These are phyloP conservation scores for Ustulina deusta DNA, from an alignment of 2,329 filamentous ascomycete species.

Conservation along the genomic window DNA sequence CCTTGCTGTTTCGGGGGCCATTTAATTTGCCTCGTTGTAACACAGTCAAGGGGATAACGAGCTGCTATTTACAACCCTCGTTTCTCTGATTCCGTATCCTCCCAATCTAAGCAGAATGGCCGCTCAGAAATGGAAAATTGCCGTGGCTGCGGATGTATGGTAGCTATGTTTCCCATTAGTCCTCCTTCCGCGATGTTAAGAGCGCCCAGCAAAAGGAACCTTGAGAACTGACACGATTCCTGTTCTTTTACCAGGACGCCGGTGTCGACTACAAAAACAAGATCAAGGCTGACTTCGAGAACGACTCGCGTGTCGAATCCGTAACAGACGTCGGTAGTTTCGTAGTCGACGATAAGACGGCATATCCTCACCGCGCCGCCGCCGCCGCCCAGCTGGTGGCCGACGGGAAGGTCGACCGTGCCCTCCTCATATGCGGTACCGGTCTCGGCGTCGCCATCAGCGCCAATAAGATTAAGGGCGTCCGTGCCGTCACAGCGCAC, in stretches of 20 bases:
- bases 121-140: constrained; percentile 64
- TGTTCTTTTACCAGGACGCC: constrained; percentile 64
- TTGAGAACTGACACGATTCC: constrained; percentile 2
- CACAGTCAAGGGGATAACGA: not conserved
- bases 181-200: not conserved
- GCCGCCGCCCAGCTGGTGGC: constrained; percentile 74
- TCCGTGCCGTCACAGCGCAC: constrained; percentile 89
- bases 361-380: constrained; percentile 84
- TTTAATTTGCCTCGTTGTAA: not conserved
- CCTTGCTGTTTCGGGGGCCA: not conserved
- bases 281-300: constrained; percentile 78
- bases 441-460: constrained; percentile 87
- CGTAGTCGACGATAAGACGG: constrained; percentile 76
- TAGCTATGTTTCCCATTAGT: not conserved
- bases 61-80: not conserved
- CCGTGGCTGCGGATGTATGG: constrained; percentile 65
- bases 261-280: constrained; percentile 83
- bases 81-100: not conserved
- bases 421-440: constrained; percentile 85
- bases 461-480: constrained; percentile 89
- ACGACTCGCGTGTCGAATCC: constrained; percentile 73
- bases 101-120: constrained; percentile 52
- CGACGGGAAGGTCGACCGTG: constrained; percentile 77
- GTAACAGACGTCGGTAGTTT: constrained; percentile 81
- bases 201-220: not conserved